Percentiles rank a stretch among this genome's conserved stretches.
phyloP scores from a whole-genome alignment of 1,284 basidiomycete genomes.

The Ustilago crameri region DNA sequence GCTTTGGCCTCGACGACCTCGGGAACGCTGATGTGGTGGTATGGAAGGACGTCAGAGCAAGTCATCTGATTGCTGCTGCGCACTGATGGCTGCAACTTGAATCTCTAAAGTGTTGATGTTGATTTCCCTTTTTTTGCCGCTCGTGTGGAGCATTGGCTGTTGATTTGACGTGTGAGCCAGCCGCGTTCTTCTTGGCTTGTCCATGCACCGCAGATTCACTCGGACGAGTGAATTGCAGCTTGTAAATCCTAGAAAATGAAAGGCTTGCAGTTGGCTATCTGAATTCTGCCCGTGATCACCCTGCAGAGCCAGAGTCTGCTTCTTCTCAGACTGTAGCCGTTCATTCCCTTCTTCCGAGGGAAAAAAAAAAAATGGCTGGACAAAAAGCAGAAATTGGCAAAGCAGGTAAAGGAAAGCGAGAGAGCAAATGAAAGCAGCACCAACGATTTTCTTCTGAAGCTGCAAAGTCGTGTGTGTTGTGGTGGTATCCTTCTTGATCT shows the following conservation, averaged over 20 bases:
- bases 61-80: neutral
- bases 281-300: constrained; percentile 20
- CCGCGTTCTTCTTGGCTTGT: constrained; percentile 4
- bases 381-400: constrained; percentile 13
- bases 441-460: constrained; percentile 5
- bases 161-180: neutral
- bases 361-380: constrained; percentile 1
- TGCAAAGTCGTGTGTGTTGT: constrained; percentile 1
- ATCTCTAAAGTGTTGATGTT: neutral
- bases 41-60: too few species aligned
- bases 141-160: constrained; percentile 7
- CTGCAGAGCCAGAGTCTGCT: neutral
- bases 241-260: neutral
- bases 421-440: neutral
- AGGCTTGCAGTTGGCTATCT: too few species aligned
- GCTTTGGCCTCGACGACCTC: neutral
- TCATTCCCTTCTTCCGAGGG: constrained; percentile 30
- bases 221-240: constrained; percentile 18
- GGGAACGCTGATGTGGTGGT: neutral
- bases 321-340: neutral
- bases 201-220: constrained; percentile 5
- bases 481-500: constrained; percentile 4
- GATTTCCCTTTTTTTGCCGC: neutral
- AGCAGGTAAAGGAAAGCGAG: neutral
- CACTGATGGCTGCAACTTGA: neutral